phyloP scores from a whole-genome alignment of 2,329 filamentous ascomycete species.

The Penicillium oxalicum region DNA sequence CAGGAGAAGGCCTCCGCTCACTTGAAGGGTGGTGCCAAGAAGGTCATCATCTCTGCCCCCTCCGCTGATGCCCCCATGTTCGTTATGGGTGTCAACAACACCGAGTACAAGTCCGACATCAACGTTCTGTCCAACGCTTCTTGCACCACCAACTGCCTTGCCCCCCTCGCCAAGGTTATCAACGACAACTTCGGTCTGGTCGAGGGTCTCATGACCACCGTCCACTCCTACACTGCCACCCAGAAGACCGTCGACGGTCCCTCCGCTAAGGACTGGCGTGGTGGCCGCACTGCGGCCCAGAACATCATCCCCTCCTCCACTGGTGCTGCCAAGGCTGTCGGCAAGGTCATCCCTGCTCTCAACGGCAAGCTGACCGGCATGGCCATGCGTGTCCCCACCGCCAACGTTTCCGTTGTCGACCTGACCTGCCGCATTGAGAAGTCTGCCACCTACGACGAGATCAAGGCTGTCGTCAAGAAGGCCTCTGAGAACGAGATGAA shows the following conservation, averaged over 20 bases:
- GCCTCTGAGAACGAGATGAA: slow-evolving; percentile 78
- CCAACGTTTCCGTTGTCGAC: slow-evolving; percentile 99
- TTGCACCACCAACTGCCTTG: slow-evolving; percentile 99
- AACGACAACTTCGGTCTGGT: slow-evolving; percentile 97
- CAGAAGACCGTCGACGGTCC: slow-evolving; percentile 99
- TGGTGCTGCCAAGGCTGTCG: slow-evolving; percentile 98
- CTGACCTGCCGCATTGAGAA: slow-evolving; percentile 93
- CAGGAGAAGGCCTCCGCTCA: slow-evolving; percentile 90
- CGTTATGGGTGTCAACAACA: slow-evolving; percentile 98
- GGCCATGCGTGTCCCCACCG: slow-evolving; percentile 97
- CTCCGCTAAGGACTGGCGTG: slow-evolving; percentile 98
- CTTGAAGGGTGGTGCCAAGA: slow-evolving; percentile 96
- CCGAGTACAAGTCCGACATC: slow-evolving; percentile 83
- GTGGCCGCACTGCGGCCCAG: slow-evolving; percentile 95
- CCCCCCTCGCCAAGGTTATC: slow-evolving; percentile 98
- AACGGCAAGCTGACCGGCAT: slow-evolving; percentile 99
- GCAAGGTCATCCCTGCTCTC: slow-evolving; percentile 96
- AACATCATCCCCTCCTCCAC: slow-evolving; percentile 99
- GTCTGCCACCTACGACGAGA: slow-evolving; percentile 66
- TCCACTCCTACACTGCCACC: slow-evolving; percentile 99
- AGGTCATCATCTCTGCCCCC: slow-evolving; percentile 67
- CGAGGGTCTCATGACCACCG: slow-evolving; percentile 99
- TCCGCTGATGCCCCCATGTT: slow-evolving; percentile 91
- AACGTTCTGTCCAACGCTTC: slow-evolving; percentile 98
- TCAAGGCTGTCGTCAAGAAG: slow-evolving; percentile 87